phyloP scores from a whole-genome alignment of 345 rosid genomes.

The Arabidopsis suecica region DNA sequence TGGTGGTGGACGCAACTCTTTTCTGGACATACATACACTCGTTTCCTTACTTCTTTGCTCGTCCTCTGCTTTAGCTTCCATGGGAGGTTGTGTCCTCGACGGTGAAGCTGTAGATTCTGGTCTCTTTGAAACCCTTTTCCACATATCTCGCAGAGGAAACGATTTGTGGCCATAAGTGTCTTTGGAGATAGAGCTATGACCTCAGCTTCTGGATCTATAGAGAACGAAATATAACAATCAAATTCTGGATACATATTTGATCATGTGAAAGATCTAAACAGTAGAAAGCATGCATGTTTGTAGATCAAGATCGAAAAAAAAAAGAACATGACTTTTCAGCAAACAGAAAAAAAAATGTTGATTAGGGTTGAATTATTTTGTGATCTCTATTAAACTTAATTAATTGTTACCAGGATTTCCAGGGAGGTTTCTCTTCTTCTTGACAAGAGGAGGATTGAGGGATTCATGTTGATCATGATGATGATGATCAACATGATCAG shows the following conservation, averaged over 20 bases:
- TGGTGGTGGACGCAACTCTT: constrained; percentile 86
- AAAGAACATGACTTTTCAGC: constrained; percentile 13
- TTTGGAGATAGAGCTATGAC: constrained; percentile 94
- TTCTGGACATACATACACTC: constrained; percentile 97
- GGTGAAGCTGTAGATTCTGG: constrained; percentile 93
- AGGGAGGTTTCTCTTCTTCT: constrained; percentile 95
- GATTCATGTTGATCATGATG: constrained; percentile 40
- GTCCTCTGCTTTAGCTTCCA: constrained; percentile 99
- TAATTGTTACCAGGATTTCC: constrained; percentile 80
- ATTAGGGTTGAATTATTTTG: constrained; percentile 31
- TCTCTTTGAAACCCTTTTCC: constrained; percentile 98
- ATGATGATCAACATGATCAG: constrained; percentile 34
- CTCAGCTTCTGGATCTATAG: constrained; percentile 95
- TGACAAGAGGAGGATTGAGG: constrained; percentile 52
- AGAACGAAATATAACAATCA: background rate
- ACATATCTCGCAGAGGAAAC: constrained; percentile 93
- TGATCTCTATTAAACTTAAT: background rate
- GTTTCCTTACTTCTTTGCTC: constrained; percentile 73
- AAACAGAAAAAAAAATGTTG: background rate
- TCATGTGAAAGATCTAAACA: constrained; percentile 2
- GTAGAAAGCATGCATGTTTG: constrained; percentile 27
- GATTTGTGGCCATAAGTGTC: constrained; percentile 97
- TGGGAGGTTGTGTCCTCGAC: constrained; percentile 96
- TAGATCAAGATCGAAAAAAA: constrained; percentile 22
- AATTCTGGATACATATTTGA: background rate